A percentile compares a stretch with the other conserved stretches of the same genome.
phyloP scores from a whole-genome alignment of 148 eudicot genomes.

The Rhododendron molle region DNA sequence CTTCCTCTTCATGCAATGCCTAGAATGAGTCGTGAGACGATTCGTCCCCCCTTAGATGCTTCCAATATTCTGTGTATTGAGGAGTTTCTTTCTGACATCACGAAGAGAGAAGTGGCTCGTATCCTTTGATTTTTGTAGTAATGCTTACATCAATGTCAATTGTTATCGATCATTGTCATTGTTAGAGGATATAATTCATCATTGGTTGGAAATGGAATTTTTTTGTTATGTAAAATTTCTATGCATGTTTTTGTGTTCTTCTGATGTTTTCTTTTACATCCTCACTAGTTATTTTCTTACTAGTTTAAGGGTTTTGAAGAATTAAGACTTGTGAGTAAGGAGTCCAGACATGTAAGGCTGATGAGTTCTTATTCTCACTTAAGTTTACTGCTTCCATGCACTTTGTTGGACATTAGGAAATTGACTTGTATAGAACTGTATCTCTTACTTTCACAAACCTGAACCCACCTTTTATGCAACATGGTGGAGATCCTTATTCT shows the following conservation, averaged over 20 bases:
- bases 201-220: background rate
- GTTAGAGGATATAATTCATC: background rate
- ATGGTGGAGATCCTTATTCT: conserved; percentile 58
- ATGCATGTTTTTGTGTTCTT: conserved; percentile 4
- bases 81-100: conserved; percentile 62
- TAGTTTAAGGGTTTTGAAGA: conserved; percentile 78
- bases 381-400: background rate
- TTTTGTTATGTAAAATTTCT: background rate
- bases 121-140: conserved; percentile 37
- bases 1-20: conserved; percentile 16
- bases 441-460: background rate
- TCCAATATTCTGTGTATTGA: conserved; percentile 57
- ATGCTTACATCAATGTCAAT: background rate
- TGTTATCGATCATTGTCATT: background rate
- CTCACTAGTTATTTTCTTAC: conserved; percentile 59
- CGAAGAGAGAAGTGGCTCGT: conserved; percentile 79
- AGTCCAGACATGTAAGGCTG: conserved; percentile 63
- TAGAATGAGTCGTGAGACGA: conserved; percentile 35
- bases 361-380: background rate
- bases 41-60: conserved; percentile 65
- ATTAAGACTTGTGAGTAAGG: conserved; percentile 69
- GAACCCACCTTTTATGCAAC: conserved; percentile 34
- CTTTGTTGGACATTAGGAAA: background rate
- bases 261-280: conserved; percentile 13
- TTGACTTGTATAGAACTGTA: background rate